A percentile compares a stretch with the other conserved stretches of the same genome.
Conservation (phyloP, 331 rosid genomes). For the Malus hybrid region DNA sequence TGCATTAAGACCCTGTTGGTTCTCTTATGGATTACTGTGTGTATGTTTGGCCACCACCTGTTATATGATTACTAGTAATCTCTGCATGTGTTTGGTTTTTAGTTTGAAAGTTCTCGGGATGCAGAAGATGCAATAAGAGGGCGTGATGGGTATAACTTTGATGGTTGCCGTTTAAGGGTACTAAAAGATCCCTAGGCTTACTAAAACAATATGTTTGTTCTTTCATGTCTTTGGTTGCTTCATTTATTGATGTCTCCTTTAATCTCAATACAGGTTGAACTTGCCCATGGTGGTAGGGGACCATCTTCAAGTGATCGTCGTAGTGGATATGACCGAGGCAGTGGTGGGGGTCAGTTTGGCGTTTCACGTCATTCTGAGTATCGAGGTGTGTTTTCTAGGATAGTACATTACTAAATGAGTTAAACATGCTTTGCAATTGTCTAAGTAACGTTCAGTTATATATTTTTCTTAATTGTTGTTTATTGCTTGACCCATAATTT, state of each 20-base stretch:
- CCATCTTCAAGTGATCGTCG: conserved; percentile 93
- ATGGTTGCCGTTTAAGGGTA: conserved; percentile 97
- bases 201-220: background rate
- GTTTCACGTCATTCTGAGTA: conserved; percentile 90
- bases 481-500: background rate
- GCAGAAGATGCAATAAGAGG: conserved; percentile 97
- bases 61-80: background rate
- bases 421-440: background rate
- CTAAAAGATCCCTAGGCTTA: background rate
- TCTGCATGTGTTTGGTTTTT: conserved; percentile 13
- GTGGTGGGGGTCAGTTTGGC: conserved; percentile 72
- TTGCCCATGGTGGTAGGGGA: conserved; percentile 99
- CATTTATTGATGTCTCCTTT: background rate
- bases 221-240: background rate
- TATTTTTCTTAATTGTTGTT: background rate
- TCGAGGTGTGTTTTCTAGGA: conserved; percentile 49
- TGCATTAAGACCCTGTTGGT: background rate
- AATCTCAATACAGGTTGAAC: conserved; percentile 70
- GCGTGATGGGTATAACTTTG: conserved; percentile 97
- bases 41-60: background rate
- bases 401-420: background rate
- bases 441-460: background rate
- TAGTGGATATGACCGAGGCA: conserved; percentile 56
- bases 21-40: background rate
- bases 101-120: conserved; percentile 96